Evolutionary conservation across 2,329 filamentous ascomycete genomes (phyloP).

Genomic region (Phaeoacremonium minimum): DNA sequence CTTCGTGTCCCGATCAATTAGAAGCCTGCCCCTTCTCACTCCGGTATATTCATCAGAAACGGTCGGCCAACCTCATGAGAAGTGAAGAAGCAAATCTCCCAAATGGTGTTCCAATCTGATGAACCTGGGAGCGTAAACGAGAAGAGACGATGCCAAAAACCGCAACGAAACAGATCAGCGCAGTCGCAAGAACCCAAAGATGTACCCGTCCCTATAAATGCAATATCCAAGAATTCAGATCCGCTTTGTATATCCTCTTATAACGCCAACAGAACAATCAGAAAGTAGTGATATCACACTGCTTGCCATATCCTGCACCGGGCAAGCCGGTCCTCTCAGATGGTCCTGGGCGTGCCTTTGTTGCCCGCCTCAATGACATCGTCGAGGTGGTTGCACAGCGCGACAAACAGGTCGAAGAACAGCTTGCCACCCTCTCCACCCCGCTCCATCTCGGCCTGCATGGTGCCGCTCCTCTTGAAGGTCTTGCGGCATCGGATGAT

Average conservation of each 20-base stretch:
- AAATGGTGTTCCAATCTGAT: conserved; percentile 10
- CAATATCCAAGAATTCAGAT: too few species aligned
- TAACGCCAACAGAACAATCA: conserved; percentile 3
- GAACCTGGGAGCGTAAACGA: neutral
- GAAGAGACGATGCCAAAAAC: too few species aligned
- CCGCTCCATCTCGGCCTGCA: conserved; percentile 98
- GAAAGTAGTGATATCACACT: conserved; percentile 16
- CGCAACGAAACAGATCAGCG: too few species aligned
- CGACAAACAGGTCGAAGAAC: conserved; percentile 98
- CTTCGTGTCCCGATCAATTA: neutral
- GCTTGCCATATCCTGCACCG: conserved; percentile 8
- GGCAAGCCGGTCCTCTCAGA: conserved; percentile 32
- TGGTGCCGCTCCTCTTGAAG: conserved; percentile 96
- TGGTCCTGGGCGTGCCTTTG: conserved; percentile 53
- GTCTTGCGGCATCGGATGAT: conserved; percentile 97
- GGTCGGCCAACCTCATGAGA: conserved; percentile 10
- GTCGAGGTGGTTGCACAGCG: conserved; percentile 97
- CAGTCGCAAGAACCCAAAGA: too few species aligned
- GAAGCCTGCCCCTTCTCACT: neutral
- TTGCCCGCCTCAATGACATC: conserved; percentile 86
- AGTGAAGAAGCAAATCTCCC: conserved; percentile 12
- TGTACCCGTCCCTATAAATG: too few species aligned
- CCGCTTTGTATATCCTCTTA: neutral
- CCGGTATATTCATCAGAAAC: neutral
- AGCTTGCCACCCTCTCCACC: conserved; percentile 72